phyloP scores from a whole-genome alignment of 441 rosid species.

The Melastoma candidum region DNA sequence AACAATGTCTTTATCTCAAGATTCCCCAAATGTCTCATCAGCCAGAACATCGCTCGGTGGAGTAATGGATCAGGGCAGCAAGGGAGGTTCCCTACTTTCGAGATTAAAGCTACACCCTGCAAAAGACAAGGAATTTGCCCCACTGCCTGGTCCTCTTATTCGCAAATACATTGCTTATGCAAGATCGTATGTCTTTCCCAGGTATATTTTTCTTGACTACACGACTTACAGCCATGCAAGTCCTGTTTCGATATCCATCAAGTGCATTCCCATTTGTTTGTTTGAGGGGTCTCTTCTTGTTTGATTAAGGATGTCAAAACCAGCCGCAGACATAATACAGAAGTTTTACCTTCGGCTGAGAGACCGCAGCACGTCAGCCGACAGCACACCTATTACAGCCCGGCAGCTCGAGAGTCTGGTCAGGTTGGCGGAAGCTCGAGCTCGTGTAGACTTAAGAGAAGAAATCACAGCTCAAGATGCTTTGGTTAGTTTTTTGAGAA shows the following conservation, averaged over 20 bases:
- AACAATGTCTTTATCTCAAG: neutral
- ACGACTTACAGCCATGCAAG: neutral
- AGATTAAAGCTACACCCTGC: constrained; percentile 69
- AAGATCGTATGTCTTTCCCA: constrained; percentile 70
- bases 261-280: too few species aligned
- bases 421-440: constrained; percentile 92
- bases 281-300: constrained; percentile 8
- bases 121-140: constrained; percentile 61
- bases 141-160: constrained; percentile 77
- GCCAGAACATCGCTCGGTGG: constrained; percentile 38
- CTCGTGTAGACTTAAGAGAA: constrained; percentile 89
- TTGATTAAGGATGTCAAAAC: constrained; percentile 67
- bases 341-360: constrained; percentile 85
- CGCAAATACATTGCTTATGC: constrained; percentile 93
- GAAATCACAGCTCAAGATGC: constrained; percentile 93
- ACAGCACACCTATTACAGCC: constrained; percentile 93
- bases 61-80: constrained; percentile 29
- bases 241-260: too few species aligned
- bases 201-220: constrained; percentile 37
- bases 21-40: constrained; percentile 14
- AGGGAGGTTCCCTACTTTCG: constrained; percentile 60
- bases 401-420: constrained; percentile 96
- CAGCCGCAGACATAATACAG: constrained; percentile 87
- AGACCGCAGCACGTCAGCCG: constrained; percentile 88
- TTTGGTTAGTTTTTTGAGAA: constrained; percentile 25